Evolutionary conservation across 495 filamentous ascomycete genomes (phyloP), one percentile per base, ranked within the genome.

Genomic region (Apodospora peruviana): DNA sequence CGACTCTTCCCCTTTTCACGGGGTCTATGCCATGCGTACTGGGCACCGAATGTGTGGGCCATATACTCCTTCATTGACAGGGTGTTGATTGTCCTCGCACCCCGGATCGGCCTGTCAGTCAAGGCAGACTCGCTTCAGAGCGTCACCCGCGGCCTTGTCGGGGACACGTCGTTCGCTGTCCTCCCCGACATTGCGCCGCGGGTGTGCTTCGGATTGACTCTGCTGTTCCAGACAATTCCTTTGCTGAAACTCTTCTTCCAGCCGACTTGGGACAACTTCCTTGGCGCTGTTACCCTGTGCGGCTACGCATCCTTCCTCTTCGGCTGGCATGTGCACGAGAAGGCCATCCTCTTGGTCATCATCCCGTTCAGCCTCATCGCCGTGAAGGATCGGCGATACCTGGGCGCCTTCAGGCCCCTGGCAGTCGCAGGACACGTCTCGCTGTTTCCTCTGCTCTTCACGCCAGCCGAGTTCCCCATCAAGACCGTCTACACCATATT

Each of bases 291-390:
- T 14, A 96, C 90, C 1, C 82, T 96, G n/a, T 96, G 91, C 58
- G 93, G 87, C 43, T 98, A 95, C 56, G 88, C 91, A 0, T 96
- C 93, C 0, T 98, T 98, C 71, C 77, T 98, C 18, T 96, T 97
- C 50, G 91, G 93, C 43, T 98, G 93, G 93, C 93, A 98, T 60
- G 93, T 98, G 17, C 93, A 98, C 57, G 93, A 98, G 58, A 98
- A 98, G 60, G 93, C 93, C 5, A 87, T 98, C 24, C 82, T 98
- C 12, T 77, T 96, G 42, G 86, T 97, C 57, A 88, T 98, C 57
- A 87, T 97, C 47, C 93, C 93, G 0, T 97, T 98, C 75, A 91
- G 86, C 57, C 78, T 98, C 48, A 86, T 98, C 47, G 91, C 93
- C 3, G 81, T 98, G 39, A 89, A 85, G 64, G 91, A 97, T 65